Base-by-base conservation (phyloP, 306 rosid genomes). In the Cicer judaicum region DNA sequence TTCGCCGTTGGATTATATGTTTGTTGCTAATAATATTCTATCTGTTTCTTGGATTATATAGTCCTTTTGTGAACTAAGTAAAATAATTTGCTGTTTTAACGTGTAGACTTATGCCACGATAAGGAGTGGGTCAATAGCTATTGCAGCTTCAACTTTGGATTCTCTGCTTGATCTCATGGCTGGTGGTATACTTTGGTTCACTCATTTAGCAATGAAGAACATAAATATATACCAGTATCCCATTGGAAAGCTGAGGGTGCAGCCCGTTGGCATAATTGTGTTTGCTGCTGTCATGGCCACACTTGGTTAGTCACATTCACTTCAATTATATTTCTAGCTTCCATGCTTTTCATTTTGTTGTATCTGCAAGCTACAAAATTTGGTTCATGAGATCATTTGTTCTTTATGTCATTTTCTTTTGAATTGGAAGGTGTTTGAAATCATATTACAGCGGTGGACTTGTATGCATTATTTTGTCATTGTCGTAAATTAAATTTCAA, bases 201-300 rank as follows among this genome's bases (percentile, higher is more conserved):
- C 96, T 41, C 99, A 94, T 85, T 7, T 90, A 67, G 70, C 97
- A 54, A 94, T 94, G 99, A 94, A 86, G 82, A 88, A 44, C 72
- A 76, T 88, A 57, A 94, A 92, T 80, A 90, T 92, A 8, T 94
- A 94, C 56, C 50, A 80, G 64, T 92, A 89, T 54, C 99, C 99
- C 3, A 94, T 94, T 42, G 99, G 99, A 63, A 94, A 94, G 82
- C 72, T 94, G 80, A 89, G 99, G 74, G 81, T 94, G 65, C 99
- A 94, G 78, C 98, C 99, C 42, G 99, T 94, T 18, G 99, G 99
- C 44, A 94, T 94, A 18, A 83, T 94, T 74, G 84, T 94, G 78
- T 92, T 94, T 81, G 98, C 99, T 9, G 98, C 97, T 65, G 2
- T 92, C 79, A 94, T 94, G 99, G 99, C 99, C 56, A 94, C 99